Evolutionary conservation across 2,329 filamentous ascomycete species (phyloP), one percentile per base, ranked within the genome.

Genomic region (Fusarium sp.): DNA sequence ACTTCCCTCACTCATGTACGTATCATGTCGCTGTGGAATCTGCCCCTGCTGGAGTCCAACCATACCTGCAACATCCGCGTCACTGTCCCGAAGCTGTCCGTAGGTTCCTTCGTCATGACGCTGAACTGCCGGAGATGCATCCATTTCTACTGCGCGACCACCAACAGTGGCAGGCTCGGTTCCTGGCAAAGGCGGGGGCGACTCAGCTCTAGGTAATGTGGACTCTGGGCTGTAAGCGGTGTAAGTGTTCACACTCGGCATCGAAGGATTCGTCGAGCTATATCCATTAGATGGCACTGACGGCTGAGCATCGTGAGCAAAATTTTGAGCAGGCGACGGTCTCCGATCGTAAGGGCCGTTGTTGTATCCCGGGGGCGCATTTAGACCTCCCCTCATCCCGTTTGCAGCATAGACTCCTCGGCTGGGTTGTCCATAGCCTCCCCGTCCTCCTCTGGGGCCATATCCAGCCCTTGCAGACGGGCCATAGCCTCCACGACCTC

Each of bases 81-180:
- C 92, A 73, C 88, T 92, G 58, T 93, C 91, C 53, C 86, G 83
- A 22, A 89, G 79, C 39, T 82, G 81, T 55, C 83, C 83, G 62
- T 84, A 86, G 62, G 85, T 84, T 25, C 82, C 85, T 70, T 83
- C 86, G 18, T 81, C 83, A 42, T 76, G 76, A 18, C 83, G 83
- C 5, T 83, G 70, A 33, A 81, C 82, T 60, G 81, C 79, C n/a
- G 87, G 86, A 59, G 85, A 86, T 38, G 91, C 90, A 79, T 95
- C 92, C 93, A 97, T 95, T 80, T 96, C 94, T 58, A 94, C 88
- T 5, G 92, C 90, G 77, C 92, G 91, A 14, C 90, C 90, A 17
- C 90, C 80, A 38, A 80, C 74, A n/a, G 76, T 71, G 50, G 80
- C 73, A 63, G 83, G 78, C 45, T 84, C 81, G 49, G 82, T 78